Base-by-base conservation (phyloP, 495 filamentous ascomycete species). In the Pyronema domesticum region DNA sequence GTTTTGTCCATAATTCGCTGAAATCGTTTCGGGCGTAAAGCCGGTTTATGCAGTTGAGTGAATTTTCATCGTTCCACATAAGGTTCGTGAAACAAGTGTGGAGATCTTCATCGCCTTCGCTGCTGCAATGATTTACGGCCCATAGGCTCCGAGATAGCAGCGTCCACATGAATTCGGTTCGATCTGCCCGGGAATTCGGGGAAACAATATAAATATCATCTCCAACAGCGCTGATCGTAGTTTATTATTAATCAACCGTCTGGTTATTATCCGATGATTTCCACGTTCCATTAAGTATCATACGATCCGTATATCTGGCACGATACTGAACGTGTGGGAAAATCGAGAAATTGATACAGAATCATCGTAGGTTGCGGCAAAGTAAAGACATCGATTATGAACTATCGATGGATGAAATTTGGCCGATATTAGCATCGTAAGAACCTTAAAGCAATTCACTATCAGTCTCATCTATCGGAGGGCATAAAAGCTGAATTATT, bases 11-110 rank as follows among this genome's bases (percentile, higher is more conserved):
- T 15, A 10, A 33, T 34, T 33, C 17, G 36, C 13, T 13, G 33
- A 18, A 11, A 13, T 47, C 18, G 34, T 37, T 33, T 37, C 13
- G 19, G 33, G 7, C 13, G 34, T 11, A 18, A 40, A 53, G 50
- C 50, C 39, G 14, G 50, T 53, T 53, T 53, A 53, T 43, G 50
- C 50, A 43, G 23, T 19, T 53, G 50, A 53, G 50, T 10, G 50
- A 53, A 40, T 53, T 53, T 53, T n/a, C 17, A 36, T 11, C 30
- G 35, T 53, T 43, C 8, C 36, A 43, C 36, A 19, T 37, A 53
- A 40, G 7, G 8, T 19, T n/a, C 19, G 14, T 37, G 49, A 52
- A 52, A 52, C 33, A 39, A 15, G 35, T 43, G 36, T 42, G 37
- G 19, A 18, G 50, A 53, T 53, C 50, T 7, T 42, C 50, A 37